Conservation (phyloP, 345 rosid genomes). For the Eucalyptus melliodora region DNA sequence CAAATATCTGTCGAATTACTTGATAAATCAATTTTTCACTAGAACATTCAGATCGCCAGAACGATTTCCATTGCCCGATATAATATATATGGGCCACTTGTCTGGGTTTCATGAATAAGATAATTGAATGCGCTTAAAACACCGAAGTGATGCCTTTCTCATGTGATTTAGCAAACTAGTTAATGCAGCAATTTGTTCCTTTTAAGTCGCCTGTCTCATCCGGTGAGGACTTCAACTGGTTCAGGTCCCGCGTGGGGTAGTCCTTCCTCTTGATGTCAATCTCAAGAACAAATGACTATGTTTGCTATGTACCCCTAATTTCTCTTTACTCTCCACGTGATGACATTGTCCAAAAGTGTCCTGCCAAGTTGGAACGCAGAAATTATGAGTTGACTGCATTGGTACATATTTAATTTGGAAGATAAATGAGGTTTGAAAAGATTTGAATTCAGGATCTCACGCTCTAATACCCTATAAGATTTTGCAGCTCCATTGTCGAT, state of each 20-base stretch:
- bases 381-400: neutral
- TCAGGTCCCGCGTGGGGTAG: neutral
- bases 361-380: neutral
- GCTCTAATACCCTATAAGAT: no score
- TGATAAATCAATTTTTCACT: neutral
- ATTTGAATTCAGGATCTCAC: neutral
- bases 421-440: rapidly evolving
- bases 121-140: neutral
- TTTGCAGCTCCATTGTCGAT: rapidly evolving
- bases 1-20: neutral
- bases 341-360: neutral
- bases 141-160: neutral
- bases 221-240: neutral
- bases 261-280: neutral
- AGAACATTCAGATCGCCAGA: neutral
- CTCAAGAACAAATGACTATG: neutral
- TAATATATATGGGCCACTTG: neutral
- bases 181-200: neutral
- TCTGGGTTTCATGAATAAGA: neutral
- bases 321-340: neutral
- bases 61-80: neutral
- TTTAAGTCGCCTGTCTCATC: neutral
- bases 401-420: no score
- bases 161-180: neutral
- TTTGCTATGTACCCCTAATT: neutral